Percentiles rank a stretch among this genome's conserved stretches.
phyloP scores from a whole-genome alignment of 179 eudicot genomes.

The Nepenthes alata region DNA sequence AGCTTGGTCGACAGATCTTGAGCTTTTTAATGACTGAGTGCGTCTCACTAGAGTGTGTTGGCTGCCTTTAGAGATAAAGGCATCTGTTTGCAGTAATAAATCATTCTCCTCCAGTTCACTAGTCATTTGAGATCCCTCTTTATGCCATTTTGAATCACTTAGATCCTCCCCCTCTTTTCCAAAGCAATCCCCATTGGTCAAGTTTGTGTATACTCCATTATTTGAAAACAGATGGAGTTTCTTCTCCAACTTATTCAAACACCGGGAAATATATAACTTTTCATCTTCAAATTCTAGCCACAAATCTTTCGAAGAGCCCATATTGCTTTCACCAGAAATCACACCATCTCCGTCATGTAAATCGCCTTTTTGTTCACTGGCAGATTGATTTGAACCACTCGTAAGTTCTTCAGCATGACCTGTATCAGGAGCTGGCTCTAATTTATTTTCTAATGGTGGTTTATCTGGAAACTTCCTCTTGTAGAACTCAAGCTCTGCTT shows the following conservation, averaged over 20 bases:
- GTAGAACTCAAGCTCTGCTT: slow-evolving; percentile 53
- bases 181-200: slow-evolving; percentile 10
- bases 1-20: slow-evolving; percentile 9
- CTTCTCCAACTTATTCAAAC: slow-evolving; percentile 40
- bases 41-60: slow-evolving; percentile 12
- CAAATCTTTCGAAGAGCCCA: slow-evolving; percentile 8
- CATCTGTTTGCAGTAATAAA: not conserved
- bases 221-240: slow-evolving; percentile 29
- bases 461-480: slow-evolving; percentile 29
- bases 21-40: slow-evolving; percentile 9
- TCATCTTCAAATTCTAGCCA: slow-evolving; percentile 36
- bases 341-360: not conserved
- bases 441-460: slow-evolving; percentile 12
- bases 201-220: slow-evolving; percentile 13
- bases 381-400: no score
- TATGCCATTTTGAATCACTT: slow-evolving; percentile 10
- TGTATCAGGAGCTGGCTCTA: slow-evolving; percentile 18
- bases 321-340: not conserved
- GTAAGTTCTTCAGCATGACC: slow-evolving; percentile 1
- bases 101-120: slow-evolving; percentile 13
- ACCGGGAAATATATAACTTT: slow-evolving; percentile 24
- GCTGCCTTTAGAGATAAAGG: no score
- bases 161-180: slow-evolving; percentile 11
- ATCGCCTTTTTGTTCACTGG: not conserved
- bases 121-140: slow-evolving; percentile 12